These are phyloP conservation scores for Pythium aristosporum DNA, from an alignment of 352 stramenopile genomes.

Conservation along the genomic window DNA sequence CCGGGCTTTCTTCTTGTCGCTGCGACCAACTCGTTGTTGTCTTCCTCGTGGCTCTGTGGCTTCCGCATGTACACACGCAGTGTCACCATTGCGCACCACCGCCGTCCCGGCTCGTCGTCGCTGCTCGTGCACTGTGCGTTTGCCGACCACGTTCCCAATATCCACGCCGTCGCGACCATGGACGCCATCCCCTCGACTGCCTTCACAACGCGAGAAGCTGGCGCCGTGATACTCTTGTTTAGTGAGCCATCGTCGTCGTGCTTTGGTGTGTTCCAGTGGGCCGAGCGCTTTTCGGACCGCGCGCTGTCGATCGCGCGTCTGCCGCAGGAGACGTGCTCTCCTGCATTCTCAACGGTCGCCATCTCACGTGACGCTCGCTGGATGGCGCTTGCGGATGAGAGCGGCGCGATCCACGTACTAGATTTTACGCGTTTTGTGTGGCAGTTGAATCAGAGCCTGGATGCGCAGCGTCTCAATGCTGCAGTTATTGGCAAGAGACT, in stretches of 20 bases:
- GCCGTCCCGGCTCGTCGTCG: constrained; percentile 3
- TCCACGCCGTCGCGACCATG: not conserved
- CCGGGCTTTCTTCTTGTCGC: constrained; percentile 48
- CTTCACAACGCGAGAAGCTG: constrained; percentile 11
- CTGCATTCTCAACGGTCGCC: constrained; percentile 20
- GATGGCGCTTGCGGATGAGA: constrained; percentile 29
- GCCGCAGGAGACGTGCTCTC: constrained; percentile 5
- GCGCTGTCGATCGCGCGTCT: constrained; percentile 38
- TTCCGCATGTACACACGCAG: constrained; percentile 44
- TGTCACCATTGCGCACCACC: not conserved
- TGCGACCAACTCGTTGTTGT: not conserved
- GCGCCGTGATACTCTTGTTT: constrained; percentile 43
- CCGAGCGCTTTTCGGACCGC: constrained; percentile 55
- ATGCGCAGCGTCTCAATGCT: not conserved
- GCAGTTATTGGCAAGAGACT: constrained; percentile 30
- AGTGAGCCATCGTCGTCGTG: constrained; percentile 2
- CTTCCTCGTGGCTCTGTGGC: constrained; percentile 37
- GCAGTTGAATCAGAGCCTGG: not conserved
- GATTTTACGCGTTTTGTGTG: constrained; percentile 34
- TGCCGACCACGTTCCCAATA: constrained; percentile 10
- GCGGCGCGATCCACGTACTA: constrained; percentile 34
- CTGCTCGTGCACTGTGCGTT: constrained; percentile 54
- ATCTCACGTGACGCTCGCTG: constrained; percentile 37
- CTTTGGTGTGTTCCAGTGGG: constrained; percentile 46
- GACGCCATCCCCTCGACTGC: not conserved